Evolutionary conservation across 768 basidiomycete genomes (phyloP).

Genomic region (Mycena indigotica): DNA sequence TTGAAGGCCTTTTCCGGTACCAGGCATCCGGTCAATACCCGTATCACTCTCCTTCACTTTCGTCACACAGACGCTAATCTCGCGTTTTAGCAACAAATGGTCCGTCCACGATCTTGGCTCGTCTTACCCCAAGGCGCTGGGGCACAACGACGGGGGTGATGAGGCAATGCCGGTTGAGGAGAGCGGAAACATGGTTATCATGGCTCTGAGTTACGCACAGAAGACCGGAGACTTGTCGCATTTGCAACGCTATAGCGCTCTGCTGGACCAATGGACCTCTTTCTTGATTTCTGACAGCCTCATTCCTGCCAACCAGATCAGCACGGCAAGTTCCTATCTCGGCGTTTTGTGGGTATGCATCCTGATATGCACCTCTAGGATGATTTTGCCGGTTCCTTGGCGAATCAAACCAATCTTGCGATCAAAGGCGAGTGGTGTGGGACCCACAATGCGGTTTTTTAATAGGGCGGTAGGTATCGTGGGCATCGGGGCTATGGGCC

Average conservation of each 20-base stretch:
- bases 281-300: constrained; percentile 49
- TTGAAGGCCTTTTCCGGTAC: constrained; percentile 67
- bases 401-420: constrained; percentile 41
- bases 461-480: too few species aligned
- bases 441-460: too few species aligned
- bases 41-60: not conserved
- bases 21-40: constrained; percentile 69
- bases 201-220: constrained; percentile 49
- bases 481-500: constrained; percentile 44
- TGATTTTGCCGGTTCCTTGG: constrained; percentile 38
- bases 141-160: constrained; percentile 33
- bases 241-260: constrained; percentile 33
- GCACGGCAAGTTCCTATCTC: not conserved
- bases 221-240: constrained; percentile 42
- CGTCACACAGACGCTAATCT: not conserved
- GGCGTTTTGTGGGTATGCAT: not conserved
- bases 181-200: constrained; percentile 58
- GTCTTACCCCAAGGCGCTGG: constrained; percentile 21
- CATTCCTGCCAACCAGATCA: constrained; percentile 31
- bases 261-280: constrained; percentile 52
- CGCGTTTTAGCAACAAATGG: constrained; percentile 50
- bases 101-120: constrained; percentile 61
- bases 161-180: constrained; percentile 47
- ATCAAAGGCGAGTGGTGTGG: too few species aligned
- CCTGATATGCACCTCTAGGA: constrained; percentile 30